Conservation (phyloP, 371 early-diverging fungal genomes). For the Capillidium rhysosporum region DNA sequence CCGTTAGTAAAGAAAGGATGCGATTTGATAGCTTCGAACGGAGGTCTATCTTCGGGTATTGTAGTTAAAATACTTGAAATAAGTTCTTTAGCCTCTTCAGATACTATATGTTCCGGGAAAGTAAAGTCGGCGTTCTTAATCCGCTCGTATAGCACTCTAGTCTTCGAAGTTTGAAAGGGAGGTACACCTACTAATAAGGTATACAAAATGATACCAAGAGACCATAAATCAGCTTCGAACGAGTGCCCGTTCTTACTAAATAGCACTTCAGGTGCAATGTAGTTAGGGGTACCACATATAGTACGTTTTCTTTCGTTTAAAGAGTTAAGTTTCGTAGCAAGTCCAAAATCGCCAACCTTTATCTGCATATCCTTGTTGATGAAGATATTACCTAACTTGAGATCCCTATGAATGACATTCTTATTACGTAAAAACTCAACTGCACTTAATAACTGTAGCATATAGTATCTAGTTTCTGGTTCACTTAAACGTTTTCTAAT, state of each 20-base stretch:
- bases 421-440: conserved; percentile 61
- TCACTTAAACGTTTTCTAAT: conserved; percentile 18
- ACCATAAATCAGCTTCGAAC: conserved; percentile 97
- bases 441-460: conserved; percentile 71
- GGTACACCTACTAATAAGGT: conserved; percentile 86
- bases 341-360: conserved; percentile 96
- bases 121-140: conserved; percentile 57
- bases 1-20: conserved; percentile 23
- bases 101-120: conserved; percentile 54
- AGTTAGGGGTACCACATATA: conserved; percentile 98
- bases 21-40: conserved; percentile 16
- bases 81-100: conserved; percentile 50
- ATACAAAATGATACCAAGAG: conserved; percentile 88
- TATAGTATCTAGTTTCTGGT: conserved; percentile 31
- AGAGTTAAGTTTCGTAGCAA: conserved; percentile 59
- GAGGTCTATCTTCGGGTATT: conserved; percentile 33
- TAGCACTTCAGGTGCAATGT: conserved; percentile 97
- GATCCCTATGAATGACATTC: conserved; percentile 92
- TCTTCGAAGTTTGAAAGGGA: conserved; percentile 84
- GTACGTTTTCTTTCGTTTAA: conserved; percentile 79
- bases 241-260: conserved; percentile 76
- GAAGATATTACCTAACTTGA: conserved; percentile 93
- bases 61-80: conserved; percentile 60
- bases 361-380: conserved; percentile 74
- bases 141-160: conserved; percentile 63